Evolutionary conservation across 2,329 filamentous ascomycete species (phyloP).

Genomic region (Rugonectria rugulosa): DNA sequence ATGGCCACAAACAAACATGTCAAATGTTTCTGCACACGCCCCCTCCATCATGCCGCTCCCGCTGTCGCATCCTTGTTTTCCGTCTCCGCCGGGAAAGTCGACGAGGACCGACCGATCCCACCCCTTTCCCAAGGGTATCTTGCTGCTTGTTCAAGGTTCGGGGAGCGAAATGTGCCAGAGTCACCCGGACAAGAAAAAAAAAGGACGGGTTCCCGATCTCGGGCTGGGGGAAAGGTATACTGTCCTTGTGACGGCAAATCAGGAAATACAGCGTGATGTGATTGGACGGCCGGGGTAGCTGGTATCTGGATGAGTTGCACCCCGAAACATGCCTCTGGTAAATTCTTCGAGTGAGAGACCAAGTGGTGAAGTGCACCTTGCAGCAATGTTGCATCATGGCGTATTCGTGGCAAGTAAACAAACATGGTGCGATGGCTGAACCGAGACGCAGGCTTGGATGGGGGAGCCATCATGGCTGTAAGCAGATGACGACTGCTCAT

Average conservation of each 20-base stretch:
- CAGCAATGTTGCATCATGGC: no score
- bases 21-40: conserved; percentile 17
- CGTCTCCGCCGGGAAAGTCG: no score
- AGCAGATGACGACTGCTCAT: not conserved
- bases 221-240: conserved; percentile 3
- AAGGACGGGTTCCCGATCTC: conserved; percentile 4
- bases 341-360: no score
- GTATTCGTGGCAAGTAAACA: no score
- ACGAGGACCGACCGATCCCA: no score
- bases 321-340: no score
- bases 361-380: no score
- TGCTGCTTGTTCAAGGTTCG: not conserved
- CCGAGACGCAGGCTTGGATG: no score
- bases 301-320: no score
- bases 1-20: not conserved
- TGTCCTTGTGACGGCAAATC: conserved; percentile 14
- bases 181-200: conserved; percentile 11
- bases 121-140: no score
- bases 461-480: no score
- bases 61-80: conserved; percentile 13
- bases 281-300: not conserved
- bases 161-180: not conserved
- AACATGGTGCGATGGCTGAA: no score
- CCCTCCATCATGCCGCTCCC: conserved; percentile 19
- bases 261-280: conserved; percentile 6